These are phyloP conservation scores for Solanum paucissectum DNA, from an alignment of 257 asterid species.

Conservation along the genomic window DNA sequence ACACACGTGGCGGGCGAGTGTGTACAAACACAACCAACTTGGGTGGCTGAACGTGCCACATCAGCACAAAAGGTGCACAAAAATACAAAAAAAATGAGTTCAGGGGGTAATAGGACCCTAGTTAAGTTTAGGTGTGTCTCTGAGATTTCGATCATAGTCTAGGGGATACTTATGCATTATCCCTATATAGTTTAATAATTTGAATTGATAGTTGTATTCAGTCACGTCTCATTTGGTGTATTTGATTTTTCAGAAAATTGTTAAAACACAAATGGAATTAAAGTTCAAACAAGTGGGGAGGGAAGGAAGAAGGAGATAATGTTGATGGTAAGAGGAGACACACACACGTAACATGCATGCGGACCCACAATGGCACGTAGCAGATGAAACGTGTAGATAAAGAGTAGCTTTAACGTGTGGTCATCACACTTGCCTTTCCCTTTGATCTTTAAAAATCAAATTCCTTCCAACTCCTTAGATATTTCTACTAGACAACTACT, in stretches of 20 bases:
- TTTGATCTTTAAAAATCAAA: background rate
- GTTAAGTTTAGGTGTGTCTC: too few relatives aligned
- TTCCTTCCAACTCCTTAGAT: slow-evolving; percentile 1
- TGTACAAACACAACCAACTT: too few relatives aligned
- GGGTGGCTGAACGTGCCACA: too few relatives aligned
- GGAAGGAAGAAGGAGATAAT: background rate
- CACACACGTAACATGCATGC: background rate
- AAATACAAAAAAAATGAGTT: too few relatives aligned
- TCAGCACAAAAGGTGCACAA: too few relatives aligned
- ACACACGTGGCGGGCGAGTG: too few relatives aligned
- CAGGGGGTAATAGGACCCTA: too few relatives aligned
- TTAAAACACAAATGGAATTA: background rate
- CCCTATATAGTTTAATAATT: background rate
- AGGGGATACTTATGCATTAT: too few relatives aligned
- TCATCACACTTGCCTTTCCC: slow-evolving; percentile 40
- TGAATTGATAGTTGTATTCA: background rate
- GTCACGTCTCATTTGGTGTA: background rate
- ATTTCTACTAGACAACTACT: background rate
- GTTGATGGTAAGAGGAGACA: background rate
- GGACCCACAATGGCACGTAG: slow-evolving; percentile 32
- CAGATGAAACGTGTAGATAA: slow-evolving; percentile 37
- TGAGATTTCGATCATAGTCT: too few relatives aligned
- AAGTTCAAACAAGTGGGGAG: background rate
- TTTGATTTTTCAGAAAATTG: too few relatives aligned
- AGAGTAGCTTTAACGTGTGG: slow-evolving; percentile 71